Evolutionary conservation across 768 basidiomycete genomes (phyloP).

Genomic region (Pleurotus djamor): DNA sequence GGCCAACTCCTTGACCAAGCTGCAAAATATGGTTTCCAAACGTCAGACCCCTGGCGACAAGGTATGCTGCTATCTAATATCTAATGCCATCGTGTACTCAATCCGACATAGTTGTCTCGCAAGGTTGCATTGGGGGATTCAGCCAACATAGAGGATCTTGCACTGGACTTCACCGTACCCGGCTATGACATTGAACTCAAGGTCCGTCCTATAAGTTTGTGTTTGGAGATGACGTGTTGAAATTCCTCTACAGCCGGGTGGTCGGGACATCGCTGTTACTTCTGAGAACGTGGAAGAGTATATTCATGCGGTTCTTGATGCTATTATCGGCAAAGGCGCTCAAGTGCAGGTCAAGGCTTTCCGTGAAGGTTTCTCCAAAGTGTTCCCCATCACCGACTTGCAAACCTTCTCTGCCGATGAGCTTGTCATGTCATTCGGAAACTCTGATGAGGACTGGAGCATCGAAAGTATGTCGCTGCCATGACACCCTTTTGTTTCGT

Average conservation of each 20-base stretch:
- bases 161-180: constrained; percentile 94
- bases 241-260: constrained; percentile 56
- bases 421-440: constrained; percentile 93
- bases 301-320: constrained; percentile 81
- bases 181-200: constrained; percentile 93
- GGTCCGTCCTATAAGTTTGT: constrained; percentile 38
- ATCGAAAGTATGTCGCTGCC: constrained; percentile 69
- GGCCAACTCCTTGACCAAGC: constrained; percentile 80
- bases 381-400: constrained; percentile 90
- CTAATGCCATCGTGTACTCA: background rate
- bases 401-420: constrained; percentile 94
- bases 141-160: constrained; percentile 80
- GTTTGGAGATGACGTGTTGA: background rate
- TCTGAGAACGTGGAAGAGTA: constrained; percentile 89
- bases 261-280: constrained; percentile 78
- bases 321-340: constrained; percentile 81
- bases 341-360: constrained; percentile 85
- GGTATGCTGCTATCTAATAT: constrained; percentile 28
- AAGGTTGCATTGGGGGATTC: constrained; percentile 59
- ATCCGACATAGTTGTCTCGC: constrained; percentile 39
- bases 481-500: constrained; percentile 3
- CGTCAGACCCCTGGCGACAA: constrained; percentile 47
- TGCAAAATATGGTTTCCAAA: constrained; percentile 65
- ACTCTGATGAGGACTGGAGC: constrained; percentile 97
- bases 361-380: constrained; percentile 92